Base-by-base conservation (phyloP, 1,284 basidiomycete species). In the Ceratobasidium sp. region DNA sequence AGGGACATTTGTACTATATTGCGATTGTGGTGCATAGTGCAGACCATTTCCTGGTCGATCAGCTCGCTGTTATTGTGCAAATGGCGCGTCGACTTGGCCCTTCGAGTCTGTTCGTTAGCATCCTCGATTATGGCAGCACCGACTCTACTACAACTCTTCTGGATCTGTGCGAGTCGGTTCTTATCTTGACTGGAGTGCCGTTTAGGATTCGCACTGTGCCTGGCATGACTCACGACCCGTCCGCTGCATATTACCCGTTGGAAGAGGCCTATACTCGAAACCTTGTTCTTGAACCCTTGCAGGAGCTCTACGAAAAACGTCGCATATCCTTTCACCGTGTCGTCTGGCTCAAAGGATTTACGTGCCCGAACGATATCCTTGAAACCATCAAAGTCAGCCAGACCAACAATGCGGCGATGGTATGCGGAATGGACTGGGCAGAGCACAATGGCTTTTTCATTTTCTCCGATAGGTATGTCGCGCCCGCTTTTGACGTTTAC, bases 401-500 rank as follows among this genome's bases (percentile, higher is more conserved):
- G 81, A 89, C 90, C 53, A 98, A 98, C 84, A 91, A 95, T 82
- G 97, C 97, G 0, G 95, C 95, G 0, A 96, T 98, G 95, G 95
- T 97, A 1, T 98, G 97, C 84, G 96, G 96, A 33, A 98, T 98
- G 97, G 97, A 98, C 84, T 98, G 97, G 97, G 96, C 96, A 33
- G 96, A 98, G 85, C 94, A 96, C 84, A 95, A 96, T 81, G 96
- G 96, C 0, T 94, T 96, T 86, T 98, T 97, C 87, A 96, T 98
- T 82, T 98, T 97, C 86, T 97, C 96, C 33, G 97, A 97, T 85
- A 90, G 97, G 95, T 94, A 81, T 39, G 79, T 71, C 2, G 18
- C 49, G 77, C 89, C 84, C 28, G 0, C 33, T 9, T 26, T n/a
- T n/a, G n/a, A 40, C 23, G n/a, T n/a, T 26, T 15, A 18, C 40